Evolutionary conservation across 345 rosid species (phyloP), one percentile per base, ranked within the genome.

Genomic region (Melastoma malabathricum): DNA sequence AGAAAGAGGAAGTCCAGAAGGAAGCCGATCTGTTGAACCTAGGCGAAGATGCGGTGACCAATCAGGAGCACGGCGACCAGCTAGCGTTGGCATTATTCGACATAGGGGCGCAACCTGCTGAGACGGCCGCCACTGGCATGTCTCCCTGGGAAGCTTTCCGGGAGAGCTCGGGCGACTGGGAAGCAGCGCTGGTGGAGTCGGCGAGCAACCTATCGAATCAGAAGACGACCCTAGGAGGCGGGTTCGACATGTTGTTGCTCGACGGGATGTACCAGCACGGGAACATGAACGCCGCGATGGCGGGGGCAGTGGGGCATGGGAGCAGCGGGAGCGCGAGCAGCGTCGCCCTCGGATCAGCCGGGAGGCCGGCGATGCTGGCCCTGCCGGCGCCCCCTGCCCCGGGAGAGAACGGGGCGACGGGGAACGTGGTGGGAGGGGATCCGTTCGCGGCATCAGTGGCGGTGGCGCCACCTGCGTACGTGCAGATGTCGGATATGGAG

Each of bases 241-340:
- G 98, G 23, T 62, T 92, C 43, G 90, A 92, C 60, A 82, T 88
- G 6, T 48, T 85, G 70, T 57, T 92, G 68, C 76, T 92, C 49
- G 89, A 75, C 41, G 93, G 95, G 18, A 87, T 87, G 89, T 92
- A 92, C 55, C 95, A 92, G 61, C 95, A 81, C 58, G 98, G 95
- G 65, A 69, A 58, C 15, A 87, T 80, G 57, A 73, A 77, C 64
- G 89, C 86, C 49, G 85, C 77, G 10, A 71, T 73, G 22, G 67
- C 73, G 59, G 71, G 74, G 47, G 18, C 80, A 0, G 82, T 75
- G 57, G 55, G 73, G 64, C 71, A 70, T 0, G 89, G 83, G 47
- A 69, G 70, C 16, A 59, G 59, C n/a, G 92, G 82, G 15, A 87
- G 95, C 46, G 82, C 89, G 45, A 80, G 92, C 68, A 84, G 96